These are phyloP conservation scores for Penicillium decumbens DNA, from an alignment of 2,329 filamentous ascomycete species.

Conservation along the genomic window DNA sequence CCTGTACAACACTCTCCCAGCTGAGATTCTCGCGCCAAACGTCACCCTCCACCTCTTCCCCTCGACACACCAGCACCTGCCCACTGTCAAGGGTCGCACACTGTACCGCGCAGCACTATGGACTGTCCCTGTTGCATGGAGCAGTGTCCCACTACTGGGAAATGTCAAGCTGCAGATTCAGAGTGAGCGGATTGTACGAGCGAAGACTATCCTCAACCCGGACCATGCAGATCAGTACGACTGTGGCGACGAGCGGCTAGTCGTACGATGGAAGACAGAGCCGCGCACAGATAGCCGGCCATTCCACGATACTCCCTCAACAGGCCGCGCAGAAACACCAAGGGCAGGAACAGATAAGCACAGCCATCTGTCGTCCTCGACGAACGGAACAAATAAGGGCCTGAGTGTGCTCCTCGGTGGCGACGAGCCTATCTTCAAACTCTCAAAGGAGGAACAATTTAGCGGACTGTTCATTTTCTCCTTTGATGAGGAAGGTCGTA, in stretches of 20 bases:
- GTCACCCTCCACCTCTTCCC: slow-evolving; percentile 62
- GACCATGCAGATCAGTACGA: slow-evolving; percentile 32
- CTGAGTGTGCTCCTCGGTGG: slow-evolving; percentile 50
- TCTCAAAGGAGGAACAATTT: slow-evolving; percentile 68
- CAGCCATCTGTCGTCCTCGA: slow-evolving; percentile 23
- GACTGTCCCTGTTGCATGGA: slow-evolving; percentile 96
- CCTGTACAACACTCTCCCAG: slow-evolving; percentile 57
- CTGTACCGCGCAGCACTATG: slow-evolving; percentile 90
- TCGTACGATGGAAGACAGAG: slow-evolving; percentile 81
- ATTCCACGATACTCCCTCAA: slow-evolving; percentile 12
- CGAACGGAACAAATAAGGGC: slow-evolving; percentile 36
- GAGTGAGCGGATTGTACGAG: slow-evolving; percentile 79
- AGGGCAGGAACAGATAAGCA: background rate
- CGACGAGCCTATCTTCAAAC: slow-evolving; percentile 46
- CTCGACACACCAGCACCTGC: slow-evolving; percentile 62
- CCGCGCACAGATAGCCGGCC: slow-evolving; percentile 32
- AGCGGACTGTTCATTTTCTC: slow-evolving; percentile 92
- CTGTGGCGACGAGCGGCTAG: slow-evolving; percentile 65
- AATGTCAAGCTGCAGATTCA: slow-evolving; percentile 84
- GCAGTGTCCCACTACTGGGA: slow-evolving; percentile 80
- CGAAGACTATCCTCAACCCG: slow-evolving; percentile 37
- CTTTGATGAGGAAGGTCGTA: slow-evolving; percentile 80
- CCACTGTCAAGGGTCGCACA: slow-evolving; percentile 83
- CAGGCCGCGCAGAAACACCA: background rate
- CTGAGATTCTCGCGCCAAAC: slow-evolving; percentile 58